phyloP scores from a whole-genome alignment of 176 grass and related monocot genomes.

The Panicum miliaceum region DNA sequence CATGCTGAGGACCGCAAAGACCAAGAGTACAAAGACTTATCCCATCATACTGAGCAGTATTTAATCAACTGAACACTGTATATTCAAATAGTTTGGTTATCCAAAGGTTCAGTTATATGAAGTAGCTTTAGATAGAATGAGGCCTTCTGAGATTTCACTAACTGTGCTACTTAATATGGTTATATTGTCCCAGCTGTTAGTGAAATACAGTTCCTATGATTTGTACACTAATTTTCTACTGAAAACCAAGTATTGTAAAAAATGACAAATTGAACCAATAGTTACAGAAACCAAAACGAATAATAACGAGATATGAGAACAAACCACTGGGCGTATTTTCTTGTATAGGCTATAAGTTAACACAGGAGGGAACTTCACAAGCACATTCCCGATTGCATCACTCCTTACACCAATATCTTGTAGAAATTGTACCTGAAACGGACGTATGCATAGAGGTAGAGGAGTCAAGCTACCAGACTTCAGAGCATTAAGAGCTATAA shows the following conservation, averaged over 20 bases:
- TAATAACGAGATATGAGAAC: constrained; percentile 46
- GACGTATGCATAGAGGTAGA: constrained; percentile 33
- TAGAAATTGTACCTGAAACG: constrained; percentile 80
- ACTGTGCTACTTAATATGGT: neutral
- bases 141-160: neutral
- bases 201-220: neutral
- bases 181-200: neutral
- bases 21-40: too few relatives aligned
- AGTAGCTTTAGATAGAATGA: neutral
- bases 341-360: constrained; percentile 86
- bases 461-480: neutral
- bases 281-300: neutral
- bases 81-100: constrained; percentile 8
- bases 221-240: constrained; percentile 5
- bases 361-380: constrained; percentile 80
- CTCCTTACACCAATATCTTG: constrained; percentile 88
- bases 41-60: neutral
- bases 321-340: constrained; percentile 96
- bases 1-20: too few relatives aligned
- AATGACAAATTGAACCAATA: neutral
- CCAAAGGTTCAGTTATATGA: neutral
- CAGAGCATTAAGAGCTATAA: neutral
- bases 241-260: constrained; percentile 14
- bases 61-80: neutral
- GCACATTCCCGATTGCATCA: constrained; percentile 74